Evolutionary conservation across 805 yeast genomes (phyloP).

Genomic region (Starmerella apis): DNA sequence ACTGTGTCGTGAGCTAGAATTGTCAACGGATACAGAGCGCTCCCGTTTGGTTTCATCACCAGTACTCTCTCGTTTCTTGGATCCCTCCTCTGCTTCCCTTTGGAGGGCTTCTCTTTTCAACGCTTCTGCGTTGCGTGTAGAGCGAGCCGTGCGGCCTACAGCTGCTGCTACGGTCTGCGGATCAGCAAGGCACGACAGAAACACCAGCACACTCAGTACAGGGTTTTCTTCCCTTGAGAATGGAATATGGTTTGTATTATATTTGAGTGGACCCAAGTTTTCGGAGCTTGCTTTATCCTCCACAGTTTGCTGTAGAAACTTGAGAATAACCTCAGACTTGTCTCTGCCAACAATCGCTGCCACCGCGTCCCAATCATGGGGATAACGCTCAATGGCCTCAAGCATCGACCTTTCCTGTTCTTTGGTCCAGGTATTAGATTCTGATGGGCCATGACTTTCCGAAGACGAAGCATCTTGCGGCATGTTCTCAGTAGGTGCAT

Average conservation of each 20-base stretch:
- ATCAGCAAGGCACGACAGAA: constrained; percentile 74
- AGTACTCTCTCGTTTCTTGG: not conserved
- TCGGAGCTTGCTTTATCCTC: constrained; percentile 60
- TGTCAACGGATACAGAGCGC: no score
- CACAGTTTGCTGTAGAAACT: constrained; percentile 62
- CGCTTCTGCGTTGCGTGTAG: not conserved
- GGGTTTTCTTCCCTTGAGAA: constrained; percentile 84
- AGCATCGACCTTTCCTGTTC: constrained; percentile 52
- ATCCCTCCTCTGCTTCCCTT: constrained; percentile 7
- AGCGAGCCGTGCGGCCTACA: constrained; percentile 33
- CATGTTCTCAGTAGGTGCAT: not conserved
- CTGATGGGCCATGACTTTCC: not conserved
- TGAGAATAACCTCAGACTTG: constrained; percentile 67
- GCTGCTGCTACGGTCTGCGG: constrained; percentile 79
- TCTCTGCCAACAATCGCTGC: constrained; percentile 51
- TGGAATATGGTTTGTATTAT: constrained; percentile 67
- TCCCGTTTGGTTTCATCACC: no score
- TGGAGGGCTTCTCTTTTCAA: not conserved
- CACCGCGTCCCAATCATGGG: constrained; percentile 71
- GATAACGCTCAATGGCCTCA: constrained; percentile 49
- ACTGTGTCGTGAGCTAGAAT: no score
- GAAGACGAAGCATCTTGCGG: not conserved
- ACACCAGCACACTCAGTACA: constrained; percentile 82
- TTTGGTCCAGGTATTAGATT: constrained; percentile 47
- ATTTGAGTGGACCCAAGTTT: constrained; percentile 63